Base-by-base conservation (phyloP, 2,329 filamentous ascomycete species). In the Samsoniella hepiali region DNA sequence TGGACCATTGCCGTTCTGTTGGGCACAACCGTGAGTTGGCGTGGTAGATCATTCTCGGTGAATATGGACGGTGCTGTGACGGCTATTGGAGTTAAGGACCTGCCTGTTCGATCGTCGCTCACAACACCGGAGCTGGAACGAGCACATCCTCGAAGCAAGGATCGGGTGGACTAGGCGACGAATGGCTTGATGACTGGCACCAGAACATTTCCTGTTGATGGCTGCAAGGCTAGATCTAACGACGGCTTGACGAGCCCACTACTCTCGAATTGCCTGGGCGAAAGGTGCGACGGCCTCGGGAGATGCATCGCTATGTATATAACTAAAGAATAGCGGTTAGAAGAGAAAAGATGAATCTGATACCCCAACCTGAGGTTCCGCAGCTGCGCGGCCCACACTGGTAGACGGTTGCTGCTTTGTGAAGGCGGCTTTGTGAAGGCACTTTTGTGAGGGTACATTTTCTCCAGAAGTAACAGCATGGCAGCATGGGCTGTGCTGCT, bases 1-100 rank as follows among this genome's bases (percentile, higher is more conserved):
- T 99, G 95, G 95, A 79, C 86, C 0, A 93, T 89, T 85, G 95
- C 95, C 1, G 91, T 97, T 27, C 86, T 91, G 69, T 89, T 94
- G n/a, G 95, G 95, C 0, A 87, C 90, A 1, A 94, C 88, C 0
- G 91, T 99, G 0, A 85, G 85, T 59, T 99, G 95, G 96, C 82
- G 95, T 62, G 94, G 93, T 0, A 88, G 88, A 70, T 84, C 80
- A 34, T 98, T 98, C 73, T 85, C 84, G 69, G 93, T 98, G 1
- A 86, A 89, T 1, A 82, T 91, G 68, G 91, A 98, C 73, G 94
- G 94, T 82, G 91, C 88, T 58, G 94, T 96, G 1, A 78, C 81
- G 5, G 79, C 81, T 31, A 69, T 80, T 38, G 71, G 53, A 17
- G 32, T 17, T 3, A 15, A 74, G 27, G 50, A 57, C 6, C n/a